Evolutionary conservation across 768 basidiomycete genomes (phyloP).

Genomic region (Naematelia aurantialba): DNA sequence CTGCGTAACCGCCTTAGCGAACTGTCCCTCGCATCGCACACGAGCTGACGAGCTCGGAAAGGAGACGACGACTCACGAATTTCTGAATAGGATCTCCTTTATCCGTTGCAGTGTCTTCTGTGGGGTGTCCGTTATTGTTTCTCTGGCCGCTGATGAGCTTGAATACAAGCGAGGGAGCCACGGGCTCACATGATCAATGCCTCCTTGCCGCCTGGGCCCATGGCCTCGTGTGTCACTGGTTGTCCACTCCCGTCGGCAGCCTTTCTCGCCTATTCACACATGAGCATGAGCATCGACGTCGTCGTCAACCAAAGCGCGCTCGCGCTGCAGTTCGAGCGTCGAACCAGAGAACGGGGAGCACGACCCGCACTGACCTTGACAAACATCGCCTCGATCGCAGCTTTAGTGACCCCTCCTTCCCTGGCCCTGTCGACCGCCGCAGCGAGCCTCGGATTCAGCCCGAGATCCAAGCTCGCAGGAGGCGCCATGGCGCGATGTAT

Average conservation of each 20-base stretch:
- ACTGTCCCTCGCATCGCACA: background rate
- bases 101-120: background rate
- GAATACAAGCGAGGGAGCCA: background rate
- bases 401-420: conserved; percentile 40
- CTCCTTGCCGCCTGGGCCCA: conserved; percentile 42
- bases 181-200: conserved; percentile 47
- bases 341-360: no score
- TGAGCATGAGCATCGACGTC: no score
- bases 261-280: conserved; percentile 17
- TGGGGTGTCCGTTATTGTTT: background rate
- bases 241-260: conserved; percentile 39
- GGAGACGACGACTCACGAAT: background rate
- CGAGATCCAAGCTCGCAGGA: conserved; percentile 35
- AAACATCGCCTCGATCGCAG: conserved; percentile 40
- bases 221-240: conserved; percentile 42
- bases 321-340: no score
- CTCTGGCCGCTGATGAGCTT: background rate
- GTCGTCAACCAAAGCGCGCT: no score
- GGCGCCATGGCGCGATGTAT: conserved; percentile 39
- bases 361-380: conserved; percentile 20
- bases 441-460: conserved; percentile 35
- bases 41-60: background rate
- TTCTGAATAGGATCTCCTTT: background rate
- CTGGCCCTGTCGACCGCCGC: conserved; percentile 38
- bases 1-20: conserved; percentile 12